phyloP scores from a whole-genome alignment of 805 yeast genomes.

The Saccharomycopsis sp. region DNA sequence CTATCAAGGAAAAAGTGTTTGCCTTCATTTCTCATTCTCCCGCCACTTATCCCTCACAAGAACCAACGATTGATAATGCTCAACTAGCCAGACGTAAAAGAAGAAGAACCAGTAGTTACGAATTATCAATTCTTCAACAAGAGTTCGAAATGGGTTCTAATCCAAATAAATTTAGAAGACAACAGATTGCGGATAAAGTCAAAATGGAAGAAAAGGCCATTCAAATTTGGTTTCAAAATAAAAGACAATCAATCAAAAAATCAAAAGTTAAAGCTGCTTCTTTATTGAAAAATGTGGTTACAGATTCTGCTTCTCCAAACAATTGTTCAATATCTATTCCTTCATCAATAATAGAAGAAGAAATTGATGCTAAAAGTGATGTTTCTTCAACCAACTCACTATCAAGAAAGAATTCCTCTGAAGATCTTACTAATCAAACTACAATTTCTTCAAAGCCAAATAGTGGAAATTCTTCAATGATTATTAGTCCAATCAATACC shows the following conservation, averaged over 20 bases:
- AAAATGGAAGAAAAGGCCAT: slow-evolving; percentile 97
- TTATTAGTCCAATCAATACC: too few species aligned
- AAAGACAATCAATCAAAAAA: slow-evolving; percentile 71
- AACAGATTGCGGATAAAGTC: slow-evolving; percentile 68
- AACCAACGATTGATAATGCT: slow-evolving; percentile 82
- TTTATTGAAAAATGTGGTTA: too few species aligned
- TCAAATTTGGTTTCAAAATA: slow-evolving; percentile 97
- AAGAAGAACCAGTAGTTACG: slow-evolving; percentile 88
- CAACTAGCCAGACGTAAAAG: slow-evolving; percentile 89
- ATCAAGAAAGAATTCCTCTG: too few species aligned
- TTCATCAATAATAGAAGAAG: too few species aligned
- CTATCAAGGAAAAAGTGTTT: slow-evolving; percentile 28
- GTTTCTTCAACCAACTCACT: too few species aligned
- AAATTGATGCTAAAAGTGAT: too few species aligned
- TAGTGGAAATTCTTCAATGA: too few species aligned
- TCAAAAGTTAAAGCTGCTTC: slow-evolving; percentile 22
- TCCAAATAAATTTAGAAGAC: slow-evolving; percentile 69
- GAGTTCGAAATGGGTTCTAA: slow-evolving; percentile 73
- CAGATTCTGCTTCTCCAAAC: too few species aligned
- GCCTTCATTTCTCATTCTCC: slow-evolving; percentile 94
- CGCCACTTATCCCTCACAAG: slow-evolving; percentile 72
- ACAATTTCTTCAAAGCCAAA: too few species aligned
- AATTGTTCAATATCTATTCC: too few species aligned
- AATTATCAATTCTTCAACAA: slow-evolving; percentile 66
- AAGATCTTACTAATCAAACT: too few species aligned